Conservation (phyloP, 2,329 filamentous ascomycete species). For the Fusarium papillatum region DNA sequence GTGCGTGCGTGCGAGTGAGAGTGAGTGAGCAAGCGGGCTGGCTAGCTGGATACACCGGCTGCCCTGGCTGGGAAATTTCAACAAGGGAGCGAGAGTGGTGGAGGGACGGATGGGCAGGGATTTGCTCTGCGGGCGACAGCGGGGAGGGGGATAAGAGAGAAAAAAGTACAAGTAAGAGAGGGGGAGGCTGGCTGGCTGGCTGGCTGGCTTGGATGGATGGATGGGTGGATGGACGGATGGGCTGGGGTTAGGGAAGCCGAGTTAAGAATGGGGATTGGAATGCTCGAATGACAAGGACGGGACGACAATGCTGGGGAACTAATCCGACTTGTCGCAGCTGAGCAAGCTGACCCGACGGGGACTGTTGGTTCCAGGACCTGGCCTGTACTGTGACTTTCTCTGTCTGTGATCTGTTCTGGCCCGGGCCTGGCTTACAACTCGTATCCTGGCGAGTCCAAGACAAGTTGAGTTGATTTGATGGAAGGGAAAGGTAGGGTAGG, state of each 20-base stretch:
- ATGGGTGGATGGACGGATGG: background rate
- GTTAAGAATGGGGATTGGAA: slow-evolving; percentile 39
- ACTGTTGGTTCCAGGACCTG: background rate
- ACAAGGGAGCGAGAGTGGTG: slow-evolving; percentile 16
- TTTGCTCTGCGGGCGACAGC: slow-evolving; percentile 22
- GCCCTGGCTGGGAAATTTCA: slow-evolving; percentile 16
- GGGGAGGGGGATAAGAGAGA: slow-evolving; percentile 19
- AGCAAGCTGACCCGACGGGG: background rate
- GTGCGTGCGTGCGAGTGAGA: background rate
- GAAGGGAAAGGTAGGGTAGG: background rate
- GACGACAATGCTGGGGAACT: background rate
- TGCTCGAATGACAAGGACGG: slow-evolving; percentile 23
- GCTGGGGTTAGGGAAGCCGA: slow-evolving; percentile 29
- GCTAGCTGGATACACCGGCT: slow-evolving; percentile 25
- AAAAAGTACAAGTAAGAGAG: slow-evolving; percentile 16
- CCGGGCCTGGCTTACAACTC: background rate
- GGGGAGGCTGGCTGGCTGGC: background rate
- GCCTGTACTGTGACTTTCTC: background rate
- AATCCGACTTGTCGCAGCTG: slow-evolving; percentile 1
- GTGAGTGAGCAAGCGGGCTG: background rate
- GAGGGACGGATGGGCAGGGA: slow-evolving; percentile 15
- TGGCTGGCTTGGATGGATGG: background rate
- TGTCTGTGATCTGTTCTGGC: background rate
- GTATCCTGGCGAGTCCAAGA: background rate
- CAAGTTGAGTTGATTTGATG: background rate